phyloP scores from a whole-genome alignment of 2,329 filamentous ascomycete genomes.

The Scortechinia acanthostroma region DNA sequence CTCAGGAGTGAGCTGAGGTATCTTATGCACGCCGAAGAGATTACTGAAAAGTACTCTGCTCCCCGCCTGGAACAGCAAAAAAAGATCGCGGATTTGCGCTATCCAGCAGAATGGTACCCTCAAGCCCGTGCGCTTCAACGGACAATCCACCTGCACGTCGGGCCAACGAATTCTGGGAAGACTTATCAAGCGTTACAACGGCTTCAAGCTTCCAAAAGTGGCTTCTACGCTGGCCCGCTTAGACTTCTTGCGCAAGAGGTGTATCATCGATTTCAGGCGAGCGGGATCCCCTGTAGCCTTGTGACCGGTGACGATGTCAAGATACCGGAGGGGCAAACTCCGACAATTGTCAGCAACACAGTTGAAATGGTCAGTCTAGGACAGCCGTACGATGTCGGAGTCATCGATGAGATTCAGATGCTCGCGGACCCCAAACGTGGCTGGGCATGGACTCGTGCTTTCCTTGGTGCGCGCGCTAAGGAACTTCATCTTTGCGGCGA shows the following conservation, averaged over 20 bases:
- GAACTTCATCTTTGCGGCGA: slow-evolving; percentile 94
- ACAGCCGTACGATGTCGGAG: slow-evolving; percentile 70
- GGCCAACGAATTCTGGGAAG: slow-evolving; percentile 96
- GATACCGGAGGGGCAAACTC: slow-evolving; percentile 39
- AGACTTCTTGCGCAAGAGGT: slow-evolving; percentile 87
- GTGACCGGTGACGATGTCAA: slow-evolving; percentile 87
- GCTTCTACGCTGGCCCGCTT: slow-evolving; percentile 85
- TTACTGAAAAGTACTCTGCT: not conserved
- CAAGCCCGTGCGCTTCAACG: slow-evolving; percentile 73
- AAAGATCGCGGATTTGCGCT: slow-evolving; percentile 74
- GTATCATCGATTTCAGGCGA: slow-evolving; percentile 77
- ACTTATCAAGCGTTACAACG: slow-evolving; percentile 88
- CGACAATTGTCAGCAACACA: slow-evolving; percentile 72
- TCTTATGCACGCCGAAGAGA: not conserved
- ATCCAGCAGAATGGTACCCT: slow-evolving; percentile 87
- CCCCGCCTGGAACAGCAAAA: slow-evolving; percentile 31
- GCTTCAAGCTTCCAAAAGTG: slow-evolving; percentile 67
- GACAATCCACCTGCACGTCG: slow-evolving; percentile 85
- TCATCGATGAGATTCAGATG: slow-evolving; percentile 99
- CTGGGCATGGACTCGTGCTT: slow-evolving; percentile 88
- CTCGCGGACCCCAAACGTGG: slow-evolving; percentile 74
- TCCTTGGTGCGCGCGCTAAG: slow-evolving; percentile 77
- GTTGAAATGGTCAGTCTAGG: slow-evolving; percentile 76
- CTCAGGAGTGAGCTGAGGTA: not conserved
- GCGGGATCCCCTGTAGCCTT: slow-evolving; percentile 70